Percentiles rank a stretch among this genome's conserved stretches.
Evolutionary conservation across 495 filamentous ascomycete genomes (phyloP).

Genomic region (Talaromyces nanjingensis): DNA sequence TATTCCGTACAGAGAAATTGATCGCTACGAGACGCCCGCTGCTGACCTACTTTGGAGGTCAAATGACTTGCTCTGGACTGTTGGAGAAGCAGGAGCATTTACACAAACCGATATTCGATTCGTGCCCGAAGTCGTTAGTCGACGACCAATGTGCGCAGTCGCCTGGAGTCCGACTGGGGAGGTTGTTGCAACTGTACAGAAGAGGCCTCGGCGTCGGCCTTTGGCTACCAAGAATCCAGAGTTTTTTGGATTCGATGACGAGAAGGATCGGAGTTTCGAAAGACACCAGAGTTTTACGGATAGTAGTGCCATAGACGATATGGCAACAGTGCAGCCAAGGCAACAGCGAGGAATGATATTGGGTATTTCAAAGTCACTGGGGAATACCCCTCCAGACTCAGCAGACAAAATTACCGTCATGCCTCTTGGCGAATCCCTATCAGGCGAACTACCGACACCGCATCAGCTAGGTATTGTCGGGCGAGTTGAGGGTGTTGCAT

Average conservation of each 20-base stretch:
- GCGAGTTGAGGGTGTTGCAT: slow-evolving; percentile 47
- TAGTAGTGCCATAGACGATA: slow-evolving; percentile 54
- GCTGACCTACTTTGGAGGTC: slow-evolving; percentile 85
- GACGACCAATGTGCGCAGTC: slow-evolving; percentile 35
- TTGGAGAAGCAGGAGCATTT: slow-evolving; percentile 75
- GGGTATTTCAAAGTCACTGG: slow-evolving; percentile 34
- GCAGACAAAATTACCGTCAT: slow-evolving; percentile 43
- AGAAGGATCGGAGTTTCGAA: slow-evolving; percentile 28
- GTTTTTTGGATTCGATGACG: slow-evolving; percentile 26
- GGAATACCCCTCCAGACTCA: slow-evolving; percentile 51
- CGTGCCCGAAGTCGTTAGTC: slow-evolving; percentile 69
- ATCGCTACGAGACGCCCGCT: slow-evolving; percentile 62
- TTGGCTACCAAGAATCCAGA: slow-evolving; percentile 28
- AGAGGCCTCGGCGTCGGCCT: slow-evolving; percentile 34
- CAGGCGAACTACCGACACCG: slow-evolving; percentile 44
- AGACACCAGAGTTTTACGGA: slow-evolving; percentile 58
- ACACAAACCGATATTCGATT: slow-evolving; percentile 84
- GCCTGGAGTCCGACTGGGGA: slow-evolving; percentile 42
- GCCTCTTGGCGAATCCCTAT: slow-evolving; percentile 52
- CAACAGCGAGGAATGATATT: slow-evolving; percentile 5
- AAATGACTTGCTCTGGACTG: slow-evolving; percentile 86
- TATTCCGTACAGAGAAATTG: slow-evolving; percentile 80
- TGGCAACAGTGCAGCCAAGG: slow-evolving; percentile 13
- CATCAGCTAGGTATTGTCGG: slow-evolving; percentile 59
- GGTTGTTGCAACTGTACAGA: slow-evolving; percentile 42